A percentile compares a stretch with the other conserved stretches of the same genome.
These are phyloP conservation scores for Microascus cirrosus DNA, from an alignment of 2,329 filamentous ascomycete genomes.

Conservation along the genomic window DNA sequence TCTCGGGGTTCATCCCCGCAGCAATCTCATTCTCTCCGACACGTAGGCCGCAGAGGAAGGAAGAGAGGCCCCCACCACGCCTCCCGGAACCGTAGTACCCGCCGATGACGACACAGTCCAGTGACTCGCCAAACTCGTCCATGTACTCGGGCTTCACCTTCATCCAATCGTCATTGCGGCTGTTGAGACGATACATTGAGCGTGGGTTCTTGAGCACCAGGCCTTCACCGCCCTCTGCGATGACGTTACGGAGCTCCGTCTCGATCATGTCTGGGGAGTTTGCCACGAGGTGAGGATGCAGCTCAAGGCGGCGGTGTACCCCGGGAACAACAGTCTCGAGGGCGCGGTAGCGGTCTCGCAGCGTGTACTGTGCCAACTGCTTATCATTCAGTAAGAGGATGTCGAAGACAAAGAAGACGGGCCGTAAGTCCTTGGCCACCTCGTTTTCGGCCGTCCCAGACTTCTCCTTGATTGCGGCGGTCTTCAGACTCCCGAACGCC, in stretches of 20 bases:
- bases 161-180: conserved; percentile 91
- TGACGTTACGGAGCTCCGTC: conserved; percentile 65
- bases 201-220: conserved; percentile 88
- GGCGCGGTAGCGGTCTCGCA: conserved; percentile 69
- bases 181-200: conserved; percentile 76
- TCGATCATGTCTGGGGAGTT: conserved; percentile 64
- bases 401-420: conserved; percentile 80
- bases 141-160: conserved; percentile 99
- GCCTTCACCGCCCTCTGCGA: conserved; percentile 80
- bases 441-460: conserved; percentile 47
- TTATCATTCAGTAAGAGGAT: conserved; percentile 79
- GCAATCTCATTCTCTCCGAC: conserved; percentile 58
- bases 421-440: conserved; percentile 35
- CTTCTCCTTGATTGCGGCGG: conserved; percentile 71
- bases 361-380: conserved; percentile 68
- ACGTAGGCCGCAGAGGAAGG: conserved; percentile 80
- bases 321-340: conserved; percentile 60
- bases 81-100: conserved; percentile 86
- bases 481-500: conserved; percentile 87
- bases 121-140: conserved; percentile 85
- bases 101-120: conserved; percentile 83
- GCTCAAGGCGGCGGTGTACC: conserved; percentile 67
- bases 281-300: conserved; percentile 62
- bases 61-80: conserved; percentile 72
- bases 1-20: conserved; percentile 51